Evolutionary conservation across 2,329 filamentous ascomycete species (phyloP), one percentile per base, ranked within the genome.

Genomic region (Botrytis cinerea): DNA sequence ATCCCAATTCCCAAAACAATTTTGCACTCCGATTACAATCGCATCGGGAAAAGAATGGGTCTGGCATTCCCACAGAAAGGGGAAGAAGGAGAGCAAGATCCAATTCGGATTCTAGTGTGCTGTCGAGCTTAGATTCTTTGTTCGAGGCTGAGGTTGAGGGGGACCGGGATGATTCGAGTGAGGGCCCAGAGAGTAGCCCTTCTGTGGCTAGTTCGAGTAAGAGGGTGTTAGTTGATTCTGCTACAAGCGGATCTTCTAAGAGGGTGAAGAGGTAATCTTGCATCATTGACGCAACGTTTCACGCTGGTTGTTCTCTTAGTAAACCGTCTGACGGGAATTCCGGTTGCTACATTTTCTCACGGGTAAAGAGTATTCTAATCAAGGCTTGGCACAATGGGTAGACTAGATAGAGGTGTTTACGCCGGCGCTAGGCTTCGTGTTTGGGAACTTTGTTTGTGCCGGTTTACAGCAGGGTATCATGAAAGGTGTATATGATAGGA

Each of bases 111-210:
- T 51, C 70, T 28, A 71, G 60, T 51, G 35, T 7, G 1, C 46
- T 64, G 14, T 71, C 70, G 12, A 51, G 45, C 7, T 45, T 71
- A 9, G 70, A 71, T 64, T 64, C 45, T 2, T 35, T 71, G 35
- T 64, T 71, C 1, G 40, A 48, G 7, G 63, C 45, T 20, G 70
- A 71, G 51, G n/a, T 64, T 10, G 70, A 45, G 3, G 22, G 38
- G 12, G 59, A 51, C 40, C n/a, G 51, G 7, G 48, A 68, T 68
- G 48, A 68, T 57, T 68, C 66, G 6, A 68, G 66, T 32, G 48
- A 68, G 28, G 35, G 18, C 0, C 28, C 54, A 2, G 43, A 8
- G 43, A 64, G 70, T 57, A 20, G 25, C 57, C 14, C 22, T 40
- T 64, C 43, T 7, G 46, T 40, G 25, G 10, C 59, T 38, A 63